phyloP scores from a whole-genome alignment of 1,284 basidiomycete species.

The Ceratobasidium sp. region DNA sequence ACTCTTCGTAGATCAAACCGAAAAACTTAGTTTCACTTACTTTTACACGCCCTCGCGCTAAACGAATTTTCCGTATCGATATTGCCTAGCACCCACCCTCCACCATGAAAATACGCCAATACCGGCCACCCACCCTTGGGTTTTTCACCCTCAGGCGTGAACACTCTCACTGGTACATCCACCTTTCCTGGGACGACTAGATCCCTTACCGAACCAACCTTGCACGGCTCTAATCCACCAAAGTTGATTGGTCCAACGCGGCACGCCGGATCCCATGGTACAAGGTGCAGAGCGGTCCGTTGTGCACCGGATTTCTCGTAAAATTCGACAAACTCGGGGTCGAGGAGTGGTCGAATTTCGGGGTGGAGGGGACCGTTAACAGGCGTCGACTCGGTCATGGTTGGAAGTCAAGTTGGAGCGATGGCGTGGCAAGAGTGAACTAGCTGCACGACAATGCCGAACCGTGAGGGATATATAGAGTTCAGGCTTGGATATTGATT shows the following conservation, averaged over 20 bases:
- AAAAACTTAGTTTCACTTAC: background rate
- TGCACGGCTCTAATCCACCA: slow-evolving; percentile 36
- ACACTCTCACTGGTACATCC: slow-evolving; percentile 37
- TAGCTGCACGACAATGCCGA: too few relatives aligned
- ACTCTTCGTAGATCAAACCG: background rate
- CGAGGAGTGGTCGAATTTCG: slow-evolving; percentile 67
- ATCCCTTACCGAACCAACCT: slow-evolving; percentile 31
- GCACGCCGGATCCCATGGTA: slow-evolving; percentile 41
- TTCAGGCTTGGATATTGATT: background rate
- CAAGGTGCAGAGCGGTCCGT: slow-evolving; percentile 31
- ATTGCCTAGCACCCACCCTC: slow-evolving; percentile 54
- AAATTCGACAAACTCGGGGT: slow-evolving; percentile 73
- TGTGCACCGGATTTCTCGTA: slow-evolving; percentile 63
- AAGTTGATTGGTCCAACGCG: slow-evolving; percentile 34
- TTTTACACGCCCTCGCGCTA: slow-evolving; percentile 34
- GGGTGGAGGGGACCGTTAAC: slow-evolving; percentile 69
- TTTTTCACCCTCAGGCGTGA: slow-evolving; percentile 59
- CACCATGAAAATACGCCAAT: slow-evolving; percentile 73
- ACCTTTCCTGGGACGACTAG: background rate
- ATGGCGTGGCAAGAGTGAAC: too few relatives aligned
- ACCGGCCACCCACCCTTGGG: slow-evolving; percentile 71
- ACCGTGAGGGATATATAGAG: too few relatives aligned
- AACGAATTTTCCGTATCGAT: slow-evolving; percentile 46
- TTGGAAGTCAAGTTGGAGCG: background rate
- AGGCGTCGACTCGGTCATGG: background rate